These are phyloP conservation scores for Cercospora sesami DNA, from an alignment of 2,329 filamentous ascomycete species.

Conservation along the genomic window DNA sequence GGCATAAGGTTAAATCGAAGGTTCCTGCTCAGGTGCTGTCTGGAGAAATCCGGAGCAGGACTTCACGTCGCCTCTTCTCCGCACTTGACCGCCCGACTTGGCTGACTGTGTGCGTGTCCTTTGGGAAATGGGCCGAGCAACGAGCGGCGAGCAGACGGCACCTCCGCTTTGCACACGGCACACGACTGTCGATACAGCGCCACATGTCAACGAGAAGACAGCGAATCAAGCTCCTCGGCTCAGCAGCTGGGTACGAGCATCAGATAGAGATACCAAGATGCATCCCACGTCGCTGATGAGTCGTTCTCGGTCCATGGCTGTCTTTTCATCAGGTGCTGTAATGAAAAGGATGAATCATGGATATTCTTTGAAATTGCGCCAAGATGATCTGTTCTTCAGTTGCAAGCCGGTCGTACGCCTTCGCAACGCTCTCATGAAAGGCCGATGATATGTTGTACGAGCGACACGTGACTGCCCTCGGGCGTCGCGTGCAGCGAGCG, in stretches of 20 bases:
- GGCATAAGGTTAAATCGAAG: slow-evolving; percentile 9
- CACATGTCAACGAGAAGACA: not conserved
- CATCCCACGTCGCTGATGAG: not conserved
- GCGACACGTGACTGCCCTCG: not conserved
- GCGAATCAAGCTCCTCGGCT: not conserved
- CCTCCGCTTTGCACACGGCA: slow-evolving; percentile 1
- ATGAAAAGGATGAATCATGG: not conserved
- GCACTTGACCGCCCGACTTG: slow-evolving; percentile 2
- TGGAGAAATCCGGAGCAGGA: slow-evolving; percentile 5
- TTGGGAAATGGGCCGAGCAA: slow-evolving; percentile 10
- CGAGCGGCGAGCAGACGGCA: slow-evolving; percentile 7
- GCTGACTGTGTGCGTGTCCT: not conserved
- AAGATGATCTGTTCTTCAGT: not conserved
- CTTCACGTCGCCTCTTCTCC: slow-evolving; percentile 3
- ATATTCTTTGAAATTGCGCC: not conserved
- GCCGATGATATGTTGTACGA: not conserved
- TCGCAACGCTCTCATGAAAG: not conserved
- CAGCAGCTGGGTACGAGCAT: not conserved
- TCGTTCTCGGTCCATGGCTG: not conserved
- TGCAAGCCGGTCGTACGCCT: not conserved
- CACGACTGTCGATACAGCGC: not conserved
- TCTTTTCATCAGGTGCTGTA: not conserved
- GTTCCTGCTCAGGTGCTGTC: not conserved
- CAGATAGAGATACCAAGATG: not conserved
- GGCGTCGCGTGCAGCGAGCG: not conserved